These are phyloP conservation scores for Boletales sp. DNA, from an alignment of 768 basidiomycete genomes.

Conservation along the genomic window DNA sequence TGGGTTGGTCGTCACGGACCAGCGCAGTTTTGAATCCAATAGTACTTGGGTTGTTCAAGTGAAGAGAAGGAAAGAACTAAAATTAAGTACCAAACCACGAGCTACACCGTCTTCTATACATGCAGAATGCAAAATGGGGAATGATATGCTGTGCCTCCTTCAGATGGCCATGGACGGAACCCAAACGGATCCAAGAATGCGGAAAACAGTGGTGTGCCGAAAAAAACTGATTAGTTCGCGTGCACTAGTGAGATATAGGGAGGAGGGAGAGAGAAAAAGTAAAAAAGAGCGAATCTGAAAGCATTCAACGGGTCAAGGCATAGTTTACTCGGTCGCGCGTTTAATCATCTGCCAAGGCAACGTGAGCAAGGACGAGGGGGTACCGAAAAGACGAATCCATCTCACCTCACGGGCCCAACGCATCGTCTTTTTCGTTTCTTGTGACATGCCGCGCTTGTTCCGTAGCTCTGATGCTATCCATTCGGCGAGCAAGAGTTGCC, in stretches of 20 bases:
- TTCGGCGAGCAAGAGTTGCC: constrained; percentile 69
- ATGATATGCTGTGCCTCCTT: constrained; percentile 62
- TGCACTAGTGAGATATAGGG: constrained; percentile 38
- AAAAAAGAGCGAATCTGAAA: constrained; percentile 28
- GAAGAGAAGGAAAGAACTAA: constrained; percentile 6
- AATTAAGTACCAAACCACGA: constrained; percentile 24
- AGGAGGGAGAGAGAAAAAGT: constrained; percentile 21
- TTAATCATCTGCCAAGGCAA: constrained; percentile 62
- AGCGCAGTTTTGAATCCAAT: constrained; percentile 8
- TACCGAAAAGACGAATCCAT: neutral
- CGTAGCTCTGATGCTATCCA: constrained; percentile 79
- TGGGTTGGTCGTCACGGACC: neutral
- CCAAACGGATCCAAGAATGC: constrained; percentile 11
- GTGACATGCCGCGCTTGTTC: constrained; percentile 65
- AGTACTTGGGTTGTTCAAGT: constrained; percentile 9
- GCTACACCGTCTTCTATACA: constrained; percentile 50
- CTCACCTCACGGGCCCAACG: constrained; percentile 92
- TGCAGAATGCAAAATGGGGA: constrained; percentile 42
- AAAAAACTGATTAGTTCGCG: constrained; percentile 44
- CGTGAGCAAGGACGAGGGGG: neutral
- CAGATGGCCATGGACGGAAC: constrained; percentile 50
- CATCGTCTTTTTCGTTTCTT: constrained; percentile 83
- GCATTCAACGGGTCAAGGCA: constrained; percentile 21
- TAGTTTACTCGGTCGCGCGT: constrained; percentile 66
- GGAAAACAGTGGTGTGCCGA: constrained; percentile 11